Evolutionary conservation across 2,329 filamentous ascomycete species (phyloP), one percentile per base, ranked within the genome.

Genomic region (Verticillium longisporum): DNA sequence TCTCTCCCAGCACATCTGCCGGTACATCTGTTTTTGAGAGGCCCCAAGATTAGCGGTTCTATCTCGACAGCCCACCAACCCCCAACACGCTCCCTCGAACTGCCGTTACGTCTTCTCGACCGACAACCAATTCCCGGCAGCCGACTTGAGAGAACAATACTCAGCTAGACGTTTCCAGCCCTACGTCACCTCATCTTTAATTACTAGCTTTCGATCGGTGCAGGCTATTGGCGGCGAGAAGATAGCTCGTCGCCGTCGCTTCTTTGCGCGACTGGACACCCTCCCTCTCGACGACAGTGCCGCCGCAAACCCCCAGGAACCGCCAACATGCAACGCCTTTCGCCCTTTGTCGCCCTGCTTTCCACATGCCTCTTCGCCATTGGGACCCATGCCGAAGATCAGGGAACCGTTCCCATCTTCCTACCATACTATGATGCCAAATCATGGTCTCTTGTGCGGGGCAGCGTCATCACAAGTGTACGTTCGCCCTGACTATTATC

Each of bases 391-490:
- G 13, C 58, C 59, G 62, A 64, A 61, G 67, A 65, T 50, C 63
- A 64, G 55, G 77, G 76, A 3, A 76, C 75, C 18, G 76, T 78
- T 15, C 76, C 78, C 33, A 74, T 81, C 58, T 82, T 73, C 61
- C 68, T 82, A 3, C 79, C 79, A 0, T 74, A 75, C 41, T 81
- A 80, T 58, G 63, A 69, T 45, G 61, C 72, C 36, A 68, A 73
- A n/a, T 72, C 75, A 37, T 82, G 79, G 79, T 73, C 73, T 11
- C 64, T 74, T 3, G 69, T 81, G 56, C 77, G 78, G 56, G 79
- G 79, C 14, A 81, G 78, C 66, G 69, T 81, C 57, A 64, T 82
- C 18, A 72, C 73, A 37, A 77, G 71, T 62, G 79, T 81, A 73
- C 59, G 75, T 53, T 26, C 10, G 54, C 26, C 26, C 26, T 26